Evolutionary conservation across 441 rosid genomes (phyloP).

Genomic region (Theobroma grandiflorum): DNA sequence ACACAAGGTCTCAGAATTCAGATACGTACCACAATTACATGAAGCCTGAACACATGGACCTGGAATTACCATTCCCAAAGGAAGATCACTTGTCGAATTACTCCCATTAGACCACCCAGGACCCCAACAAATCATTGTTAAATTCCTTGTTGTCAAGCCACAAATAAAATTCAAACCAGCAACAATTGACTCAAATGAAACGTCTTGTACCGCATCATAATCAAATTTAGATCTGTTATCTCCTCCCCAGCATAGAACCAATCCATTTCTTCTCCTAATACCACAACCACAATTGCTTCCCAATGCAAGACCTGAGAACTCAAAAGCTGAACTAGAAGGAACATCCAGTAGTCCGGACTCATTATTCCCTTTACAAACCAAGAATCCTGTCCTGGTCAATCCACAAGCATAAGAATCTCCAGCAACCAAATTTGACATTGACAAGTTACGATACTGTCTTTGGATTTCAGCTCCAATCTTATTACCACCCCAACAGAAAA

Average conservation of each 20-base stretch:
- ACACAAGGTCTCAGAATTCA: slow-evolving; percentile 55
- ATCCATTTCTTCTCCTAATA: slow-evolving; percentile 39
- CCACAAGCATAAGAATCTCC: slow-evolving; percentile 60
- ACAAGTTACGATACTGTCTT: slow-evolving; percentile 32
- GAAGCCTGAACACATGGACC: slow-evolving; percentile 61
- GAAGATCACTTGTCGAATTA: slow-evolving; percentile 27
- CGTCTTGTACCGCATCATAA: slow-evolving; percentile 14
- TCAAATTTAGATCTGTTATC: slow-evolving; percentile 27
- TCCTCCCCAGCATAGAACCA: slow-evolving; percentile 50
- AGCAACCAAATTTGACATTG: slow-evolving; percentile 44
- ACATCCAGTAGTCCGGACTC: slow-evolving; percentile 37
- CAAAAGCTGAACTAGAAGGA: slow-evolving; percentile 41
- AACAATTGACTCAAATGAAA: slow-evolving; percentile 55
- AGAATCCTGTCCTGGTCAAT: slow-evolving; percentile 31
- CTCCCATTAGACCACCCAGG: slow-evolving; percentile 47
- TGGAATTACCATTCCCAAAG: slow-evolving; percentile 53
- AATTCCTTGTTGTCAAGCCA: slow-evolving; percentile 54
- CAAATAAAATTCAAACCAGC: slow-evolving; percentile 58
- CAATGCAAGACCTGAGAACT: slow-evolving; percentile 40
- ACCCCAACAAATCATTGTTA: slow-evolving; percentile 66
- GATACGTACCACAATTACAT: slow-evolving; percentile 61
- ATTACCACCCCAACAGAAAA: slow-evolving; percentile 48
- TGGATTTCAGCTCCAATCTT: slow-evolving; percentile 38
- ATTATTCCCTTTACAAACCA: slow-evolving; percentile 46
- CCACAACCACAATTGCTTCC: slow-evolving; percentile 48